Conservation (phyloP, 169 alveolate genomes). For the Plasmodium berghei region DNA sequence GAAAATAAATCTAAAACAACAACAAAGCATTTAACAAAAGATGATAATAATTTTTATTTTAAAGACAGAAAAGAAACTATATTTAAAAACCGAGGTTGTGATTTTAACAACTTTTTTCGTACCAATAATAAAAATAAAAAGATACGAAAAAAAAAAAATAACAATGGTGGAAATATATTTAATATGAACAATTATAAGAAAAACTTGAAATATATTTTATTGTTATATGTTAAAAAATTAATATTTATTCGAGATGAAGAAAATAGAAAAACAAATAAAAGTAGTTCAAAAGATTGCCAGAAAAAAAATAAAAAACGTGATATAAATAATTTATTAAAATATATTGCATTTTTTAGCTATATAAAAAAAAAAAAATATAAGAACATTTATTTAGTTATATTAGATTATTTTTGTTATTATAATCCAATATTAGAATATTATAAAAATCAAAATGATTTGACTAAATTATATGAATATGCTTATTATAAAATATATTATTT, state of each 20-base stretch:
- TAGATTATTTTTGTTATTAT: constrained; percentile 23
- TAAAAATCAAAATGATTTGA: neutral
- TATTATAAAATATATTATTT: constrained; percentile 34
- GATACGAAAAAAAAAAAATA: neutral
- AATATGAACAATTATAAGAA: constrained; percentile 4
- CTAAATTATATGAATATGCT: constrained; percentile 22
- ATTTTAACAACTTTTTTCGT: too few relatives aligned
- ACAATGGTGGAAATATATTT: neutral
- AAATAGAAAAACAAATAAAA: neutral
- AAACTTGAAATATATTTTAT: constrained; percentile 29
- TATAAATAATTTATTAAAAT: constrained; percentile 5
- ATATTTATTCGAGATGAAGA: constrained; percentile 8
- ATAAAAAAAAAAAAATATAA: constrained; percentile 10
- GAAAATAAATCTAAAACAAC: too few relatives aligned
- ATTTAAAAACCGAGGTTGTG: too few relatives aligned
- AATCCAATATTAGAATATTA: constrained; percentile 16
- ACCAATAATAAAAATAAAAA: neutral
- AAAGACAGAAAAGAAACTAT: too few relatives aligned
- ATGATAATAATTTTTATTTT: too few relatives aligned
- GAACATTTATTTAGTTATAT: constrained; percentile 6
- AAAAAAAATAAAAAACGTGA: neutral
- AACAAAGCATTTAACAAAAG: too few relatives aligned
- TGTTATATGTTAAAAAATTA: constrained; percentile 54
- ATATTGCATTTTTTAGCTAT: constrained; percentile 25
- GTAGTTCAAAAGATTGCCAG: too few relatives aligned